Percentiles rank a stretch among this genome's conserved stretches.
Evolutionary conservation across 2,329 filamentous ascomycete species (phyloP).

Genomic region (Venturia asperata): DNA sequence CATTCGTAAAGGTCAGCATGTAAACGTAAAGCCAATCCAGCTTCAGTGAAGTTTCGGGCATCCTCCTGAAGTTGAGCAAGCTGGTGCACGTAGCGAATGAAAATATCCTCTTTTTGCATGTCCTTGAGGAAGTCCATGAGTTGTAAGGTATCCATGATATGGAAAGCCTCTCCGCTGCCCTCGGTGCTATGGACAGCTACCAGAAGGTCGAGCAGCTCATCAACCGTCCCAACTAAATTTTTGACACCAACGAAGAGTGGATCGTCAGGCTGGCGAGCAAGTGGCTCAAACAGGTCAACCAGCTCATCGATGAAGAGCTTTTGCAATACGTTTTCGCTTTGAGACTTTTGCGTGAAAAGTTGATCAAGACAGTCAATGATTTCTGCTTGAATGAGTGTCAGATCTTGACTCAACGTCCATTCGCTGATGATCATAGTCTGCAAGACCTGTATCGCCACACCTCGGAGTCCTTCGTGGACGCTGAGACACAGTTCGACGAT

Average conservation of each 20-base stretch:
- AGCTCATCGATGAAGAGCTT: constrained; percentile 89
- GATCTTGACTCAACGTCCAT: constrained; percentile 90
- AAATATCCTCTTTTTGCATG: constrained; percentile 96
- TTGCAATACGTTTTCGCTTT: constrained; percentile 83
- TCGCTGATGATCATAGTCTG: constrained; percentile 99
- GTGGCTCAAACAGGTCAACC: constrained; percentile 67
- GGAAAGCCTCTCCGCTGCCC: constrained; percentile 63
- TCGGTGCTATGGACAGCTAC: constrained; percentile 81
- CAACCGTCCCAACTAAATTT: constrained; percentile 73
- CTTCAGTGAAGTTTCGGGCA: constrained; percentile 74
- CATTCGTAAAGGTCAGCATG: constrained; percentile 92
- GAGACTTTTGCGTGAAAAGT: constrained; percentile 80
- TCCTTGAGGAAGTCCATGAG: constrained; percentile 95
- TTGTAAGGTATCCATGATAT: constrained; percentile 79
- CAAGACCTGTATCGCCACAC: constrained; percentile 84
- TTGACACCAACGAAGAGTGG: constrained; percentile 68
- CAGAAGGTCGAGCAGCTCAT: constrained; percentile 84
- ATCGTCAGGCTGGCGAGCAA: constrained; percentile 61
- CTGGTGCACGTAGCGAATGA: constrained; percentile 91
- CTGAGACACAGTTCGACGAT: constrained; percentile 93
- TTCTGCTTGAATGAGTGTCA: constrained; percentile 86
- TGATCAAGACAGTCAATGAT: constrained; percentile 90
- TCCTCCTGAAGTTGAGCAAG: constrained; percentile 70
- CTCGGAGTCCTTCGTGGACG: constrained; percentile 83
- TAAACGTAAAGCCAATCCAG: constrained; percentile 77